These are phyloP conservation scores for Quercus cerris DNA, from an alignment of 306 rosid species.

Conservation along the genomic window DNA sequence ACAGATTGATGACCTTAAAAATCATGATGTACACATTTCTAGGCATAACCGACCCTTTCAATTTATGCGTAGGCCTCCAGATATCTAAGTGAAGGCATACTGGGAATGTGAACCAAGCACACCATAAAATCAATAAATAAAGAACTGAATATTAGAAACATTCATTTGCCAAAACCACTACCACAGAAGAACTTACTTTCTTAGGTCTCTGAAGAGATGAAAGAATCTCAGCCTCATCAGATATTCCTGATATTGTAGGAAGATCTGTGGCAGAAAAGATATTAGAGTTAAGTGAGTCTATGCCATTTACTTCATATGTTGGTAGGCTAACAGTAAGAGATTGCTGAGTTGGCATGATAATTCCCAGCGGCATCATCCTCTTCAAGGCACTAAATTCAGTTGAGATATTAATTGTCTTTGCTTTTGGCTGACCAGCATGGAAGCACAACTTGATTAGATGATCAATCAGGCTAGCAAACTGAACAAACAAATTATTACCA, in stretches of 20 bases:
- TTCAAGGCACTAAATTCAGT: constrained; percentile 88
- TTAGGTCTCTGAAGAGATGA: constrained; percentile 97
- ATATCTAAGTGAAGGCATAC: constrained; percentile 2
- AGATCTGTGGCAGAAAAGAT: constrained; percentile 82
- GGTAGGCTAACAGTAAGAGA: constrained; percentile 89
- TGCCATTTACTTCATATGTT: constrained; percentile 56
- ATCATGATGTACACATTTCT: not conserved
- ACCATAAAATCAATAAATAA: constrained; percentile 6
- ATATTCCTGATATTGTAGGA: constrained; percentile 84
- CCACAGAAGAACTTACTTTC: constrained; percentile 51
- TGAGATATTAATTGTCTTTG: constrained; percentile 71
- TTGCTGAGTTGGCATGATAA: constrained; percentile 90
- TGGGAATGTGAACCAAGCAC: constrained; percentile 13
- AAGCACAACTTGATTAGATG: constrained; percentile 91
- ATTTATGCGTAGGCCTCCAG: constrained; percentile 4
- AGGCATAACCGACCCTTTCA: not conserved
- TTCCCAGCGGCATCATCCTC: constrained; percentile 99
- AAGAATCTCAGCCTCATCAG: constrained; percentile 96
- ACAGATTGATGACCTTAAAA: not conserved
- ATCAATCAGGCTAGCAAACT: constrained; percentile 83
- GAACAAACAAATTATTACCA: constrained; percentile 75
- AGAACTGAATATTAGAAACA: constrained; percentile 8
- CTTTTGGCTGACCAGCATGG: constrained; percentile 85
- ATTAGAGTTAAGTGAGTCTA: constrained; percentile 53
- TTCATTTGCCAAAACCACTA: constrained; percentile 12